phyloP scores from a whole-genome alignment of 75 land plant species.

The Picea glauca region DNA sequence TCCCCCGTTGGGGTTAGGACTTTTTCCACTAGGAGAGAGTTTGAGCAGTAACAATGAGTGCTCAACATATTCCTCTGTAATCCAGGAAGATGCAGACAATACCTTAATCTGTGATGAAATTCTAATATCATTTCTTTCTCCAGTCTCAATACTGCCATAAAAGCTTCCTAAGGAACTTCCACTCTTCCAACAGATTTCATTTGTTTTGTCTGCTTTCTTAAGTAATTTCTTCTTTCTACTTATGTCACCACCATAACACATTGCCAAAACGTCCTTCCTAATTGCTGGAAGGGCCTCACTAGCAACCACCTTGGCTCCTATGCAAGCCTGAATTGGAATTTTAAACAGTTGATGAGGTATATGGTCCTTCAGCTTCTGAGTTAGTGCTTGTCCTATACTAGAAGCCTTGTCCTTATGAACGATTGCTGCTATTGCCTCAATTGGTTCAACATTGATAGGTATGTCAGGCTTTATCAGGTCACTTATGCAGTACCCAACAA shows the following conservation, averaged over 20 bases:
- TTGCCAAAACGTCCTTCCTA: conserved; percentile 90
- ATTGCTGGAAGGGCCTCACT: conserved; percentile 89
- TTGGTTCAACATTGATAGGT: conserved; percentile 78
- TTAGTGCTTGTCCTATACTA: conserved; percentile 85
- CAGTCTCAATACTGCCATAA: conserved; percentile 96
- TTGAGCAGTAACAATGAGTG: no score
- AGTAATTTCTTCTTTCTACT: conserved; percentile 93
- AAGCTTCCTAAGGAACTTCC: conserved; percentile 98
- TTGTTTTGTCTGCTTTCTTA: conserved; percentile 94
- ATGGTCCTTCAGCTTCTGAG: conserved; percentile 87
- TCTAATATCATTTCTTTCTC: conserved; percentile 86
- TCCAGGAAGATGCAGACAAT: no score
- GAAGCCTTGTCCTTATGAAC: conserved; percentile 98
- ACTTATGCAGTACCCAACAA: conserved; percentile 46
- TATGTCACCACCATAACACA: conserved; percentile 98
- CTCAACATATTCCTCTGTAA: no score
- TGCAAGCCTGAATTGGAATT: conserved; percentile 93
- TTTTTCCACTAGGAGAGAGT: no score
- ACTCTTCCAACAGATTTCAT: conserved; percentile 97
- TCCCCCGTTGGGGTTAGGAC: no score
- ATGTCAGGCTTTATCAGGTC: conserved; percentile 84
- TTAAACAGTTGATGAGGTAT: conserved; percentile 98
- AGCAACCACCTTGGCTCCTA: conserved; percentile 87
- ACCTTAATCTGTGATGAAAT: no score
- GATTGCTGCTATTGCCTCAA: conserved; percentile 91